Conservation (phyloP, 2,329 filamentous ascomycete genomes). For the Aspergillus viridinutans region DNA sequence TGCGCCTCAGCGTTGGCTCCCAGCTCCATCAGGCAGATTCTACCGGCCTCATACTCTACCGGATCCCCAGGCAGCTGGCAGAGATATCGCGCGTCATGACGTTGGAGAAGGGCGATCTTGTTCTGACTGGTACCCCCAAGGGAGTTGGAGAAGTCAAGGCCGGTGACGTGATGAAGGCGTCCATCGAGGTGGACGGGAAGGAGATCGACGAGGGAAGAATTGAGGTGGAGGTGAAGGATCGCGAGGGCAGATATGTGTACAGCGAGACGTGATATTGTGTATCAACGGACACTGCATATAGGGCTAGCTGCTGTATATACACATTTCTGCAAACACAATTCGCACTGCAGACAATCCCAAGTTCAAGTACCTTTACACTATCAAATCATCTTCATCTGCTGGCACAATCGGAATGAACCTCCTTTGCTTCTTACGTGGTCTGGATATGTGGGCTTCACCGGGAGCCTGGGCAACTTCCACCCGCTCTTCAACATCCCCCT, state of each 20-base stretch:
- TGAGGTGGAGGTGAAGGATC: conserved; percentile 77
- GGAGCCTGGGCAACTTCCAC: not conserved
- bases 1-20: conserved; percentile 81
- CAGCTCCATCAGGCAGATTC: conserved; percentile 76
- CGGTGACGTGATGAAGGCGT: conserved; percentile 83
- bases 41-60: conserved; percentile 91
- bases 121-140: conserved; percentile 96
- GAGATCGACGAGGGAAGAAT: conserved; percentile 81
- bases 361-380: conserved; percentile 3
- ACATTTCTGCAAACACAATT: not conserved
- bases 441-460: not conserved
- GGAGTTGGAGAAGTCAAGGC: conserved; percentile 82
- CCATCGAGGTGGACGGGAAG: conserved; percentile 72
- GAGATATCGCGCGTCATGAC: conserved; percentile 96
- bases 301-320: conserved; percentile 1
- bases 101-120: conserved; percentile 83
- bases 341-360: not conserved
- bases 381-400: conserved; percentile 23
- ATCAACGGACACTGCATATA: not conserved
- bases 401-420: conserved; percentile 28
- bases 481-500: not conserved
- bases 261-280: conserved; percentile 55
- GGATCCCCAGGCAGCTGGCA: conserved; percentile 78
- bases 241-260: conserved; percentile 72
- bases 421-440: conserved; percentile 15